Evolutionary conservation across 2,329 filamentous ascomycete species (phyloP).

Genomic region (Trichocomaceae sp.): DNA sequence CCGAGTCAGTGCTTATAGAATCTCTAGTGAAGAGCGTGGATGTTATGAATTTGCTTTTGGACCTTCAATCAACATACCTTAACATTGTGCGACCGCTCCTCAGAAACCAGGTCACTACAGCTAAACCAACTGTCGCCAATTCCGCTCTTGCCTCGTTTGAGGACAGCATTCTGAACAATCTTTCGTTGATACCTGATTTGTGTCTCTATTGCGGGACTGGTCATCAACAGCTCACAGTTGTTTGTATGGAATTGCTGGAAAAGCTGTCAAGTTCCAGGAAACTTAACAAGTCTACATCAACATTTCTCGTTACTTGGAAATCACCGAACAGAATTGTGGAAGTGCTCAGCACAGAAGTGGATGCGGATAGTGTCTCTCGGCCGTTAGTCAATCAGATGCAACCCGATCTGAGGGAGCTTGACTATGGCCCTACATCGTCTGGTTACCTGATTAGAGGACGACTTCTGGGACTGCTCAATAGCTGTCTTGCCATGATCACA

Average conservation of each 20-base stretch:
- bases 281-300: slow-evolving; percentile 63
- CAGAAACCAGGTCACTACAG: slow-evolving; percentile 56
- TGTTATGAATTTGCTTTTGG: slow-evolving; percentile 73
- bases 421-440: slow-evolving; percentile 60
- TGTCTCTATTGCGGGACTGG: slow-evolving; percentile 81
- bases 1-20: slow-evolving; percentile 74
- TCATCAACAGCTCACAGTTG: slow-evolving; percentile 71
- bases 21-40: slow-evolving; percentile 74
- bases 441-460: slow-evolving; percentile 76
- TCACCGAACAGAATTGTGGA: slow-evolving; percentile 80
- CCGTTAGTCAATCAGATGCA: slow-evolving; percentile 65
- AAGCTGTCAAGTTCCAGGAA: slow-evolving; percentile 79
- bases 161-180: slow-evolving; percentile 76
- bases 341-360: slow-evolving; percentile 73
- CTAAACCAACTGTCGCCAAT: slow-evolving; percentile 60
- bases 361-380: slow-evolving; percentile 70
- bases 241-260: slow-evolving; percentile 73
- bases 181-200: slow-evolving; percentile 72
- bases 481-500: slow-evolving; percentile 67
- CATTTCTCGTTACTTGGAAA: slow-evolving; percentile 54
- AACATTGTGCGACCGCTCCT: slow-evolving; percentile 78
- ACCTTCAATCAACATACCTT: slow-evolving; percentile 84
- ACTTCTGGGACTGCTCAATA: slow-evolving; percentile 77
- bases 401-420: slow-evolving; percentile 61
- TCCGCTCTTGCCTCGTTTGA: slow-evolving; percentile 82